Base-by-base conservation (phyloP, 208 protist species). In the Trypanosoma brucei region DNA sequence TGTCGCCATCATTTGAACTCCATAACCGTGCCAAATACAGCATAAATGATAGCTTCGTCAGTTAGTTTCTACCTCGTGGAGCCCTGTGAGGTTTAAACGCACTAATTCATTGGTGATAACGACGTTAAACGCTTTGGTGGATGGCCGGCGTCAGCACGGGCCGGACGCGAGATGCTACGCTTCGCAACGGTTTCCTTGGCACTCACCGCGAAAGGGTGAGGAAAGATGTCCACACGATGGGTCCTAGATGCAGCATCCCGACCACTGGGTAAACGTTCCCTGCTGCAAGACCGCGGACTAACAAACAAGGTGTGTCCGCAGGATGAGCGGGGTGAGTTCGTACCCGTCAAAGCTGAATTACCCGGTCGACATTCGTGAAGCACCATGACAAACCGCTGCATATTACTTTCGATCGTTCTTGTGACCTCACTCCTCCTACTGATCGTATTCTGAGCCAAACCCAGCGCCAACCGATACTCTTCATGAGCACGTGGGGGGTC, bases 401-500 rank as follows among this genome's bases (percentile, higher is more conserved):
- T 88, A 67, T 85, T 95, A 45, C 70, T 75, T 68, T 78, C 62
- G 51, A 95, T 93, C 35, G 76, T 66, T 40, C 65, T 49, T n/a
- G 79, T 84, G 4, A 85, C 91, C 35, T 79, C 62, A 63, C 66
- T 86, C 13, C 83, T 70, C 9, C 52, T 42, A 3, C 89, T 85
- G 13, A 91, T 58, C 2, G 70, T 66, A 13, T 49, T 39, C 53
- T 72, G 80, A 36, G 85, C 76, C 13, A 79, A 59, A 37, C 52
- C 64, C 63, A 87, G 78, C 3, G 89, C 83, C n/a, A 59, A 64
- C n/a, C 64, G 73, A 62, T 95, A 95, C 70, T 87, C 82, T 67
- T 89, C 75, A n/a, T 88, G 42, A 46, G 80, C 82, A 14, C 79
- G 79, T 9, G 54, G 44, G 33, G 76, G 57, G 60, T 92, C 83